Evolutionary conservation across 805 yeast genomes (phyloP).

Genomic region (Kluyveromyces siamensis): DNA sequence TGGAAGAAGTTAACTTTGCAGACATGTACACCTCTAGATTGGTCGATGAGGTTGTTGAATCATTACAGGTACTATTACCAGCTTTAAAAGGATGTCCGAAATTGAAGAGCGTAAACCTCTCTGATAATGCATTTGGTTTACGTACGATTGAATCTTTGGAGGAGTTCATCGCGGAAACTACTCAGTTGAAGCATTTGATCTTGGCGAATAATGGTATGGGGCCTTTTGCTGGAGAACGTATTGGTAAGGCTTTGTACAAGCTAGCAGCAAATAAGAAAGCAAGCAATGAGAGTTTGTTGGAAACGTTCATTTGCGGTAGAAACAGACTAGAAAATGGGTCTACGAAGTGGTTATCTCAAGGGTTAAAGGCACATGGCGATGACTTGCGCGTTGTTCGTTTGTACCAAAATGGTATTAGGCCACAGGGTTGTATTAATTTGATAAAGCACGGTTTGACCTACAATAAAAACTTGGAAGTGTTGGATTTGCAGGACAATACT

Average conservation of each 20-base stretch:
- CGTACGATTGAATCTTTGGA: constrained; percentile 90
- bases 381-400: constrained; percentile 61
- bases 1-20: constrained; percentile 70
- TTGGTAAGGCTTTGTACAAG: constrained; percentile 75
- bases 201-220: constrained; percentile 97
- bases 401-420: constrained; percentile 96
- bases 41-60: constrained; percentile 86
- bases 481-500: constrained; percentile 94
- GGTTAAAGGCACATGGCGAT: constrained; percentile 69
- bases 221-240: constrained; percentile 92
- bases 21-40: constrained; percentile 93
- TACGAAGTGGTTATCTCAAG: constrained; percentile 72
- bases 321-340: constrained; percentile 96
- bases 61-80: constrained; percentile 64
- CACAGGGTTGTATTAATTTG: constrained; percentile 74
- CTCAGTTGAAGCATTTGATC: constrained; percentile 74
- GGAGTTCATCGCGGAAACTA: constrained; percentile 61
- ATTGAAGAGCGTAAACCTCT: constrained; percentile 65
- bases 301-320: constrained; percentile 92
- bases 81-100: constrained; percentile 61
- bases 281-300: constrained; percentile 41
- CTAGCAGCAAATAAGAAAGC: constrained; percentile 56
- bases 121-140: constrained; percentile 96
- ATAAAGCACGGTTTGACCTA: constrained; percentile 61
- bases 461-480: constrained; percentile 49